Conservation (phyloP, 1,139 yeast genomes). For the Saccharomycopsis crataegensis region DNA sequence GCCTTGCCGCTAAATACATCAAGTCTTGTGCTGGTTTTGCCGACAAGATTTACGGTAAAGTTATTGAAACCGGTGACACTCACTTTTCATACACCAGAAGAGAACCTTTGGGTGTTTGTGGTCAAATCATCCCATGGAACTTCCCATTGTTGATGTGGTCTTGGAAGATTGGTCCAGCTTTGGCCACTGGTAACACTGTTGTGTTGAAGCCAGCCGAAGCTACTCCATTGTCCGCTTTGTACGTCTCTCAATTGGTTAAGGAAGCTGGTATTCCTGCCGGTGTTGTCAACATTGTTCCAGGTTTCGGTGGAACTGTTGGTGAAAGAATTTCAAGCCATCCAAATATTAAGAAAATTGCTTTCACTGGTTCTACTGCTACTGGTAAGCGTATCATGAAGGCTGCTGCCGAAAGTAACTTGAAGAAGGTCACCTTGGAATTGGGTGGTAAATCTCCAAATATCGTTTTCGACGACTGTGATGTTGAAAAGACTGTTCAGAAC, state of each 20-base stretch:
- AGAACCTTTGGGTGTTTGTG: conserved; percentile 75
- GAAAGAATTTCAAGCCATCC: conserved; percentile 52
- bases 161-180: conserved; percentile 79
- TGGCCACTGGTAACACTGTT: conserved; percentile 76
- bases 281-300: conserved; percentile 67
- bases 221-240: conserved; percentile 46
- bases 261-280: conserved; percentile 81
- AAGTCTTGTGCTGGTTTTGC: conserved; percentile 75
- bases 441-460: conserved; percentile 65
- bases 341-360: conserved; percentile 65
- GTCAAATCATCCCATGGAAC: conserved; percentile 85
- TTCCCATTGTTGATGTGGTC: conserved; percentile 75
- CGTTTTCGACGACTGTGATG: conserved; percentile 50
- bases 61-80: conserved; percentile 46
- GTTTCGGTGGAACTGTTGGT: conserved; percentile 59
- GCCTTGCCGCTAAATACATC: conserved; percentile 47
- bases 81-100: conserved; percentile 43
- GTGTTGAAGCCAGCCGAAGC: conserved; percentile 78
- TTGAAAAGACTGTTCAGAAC: conserved; percentile 42
- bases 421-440: conserved; percentile 67
- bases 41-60: conserved; percentile 59
- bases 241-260: conserved; percentile 44
- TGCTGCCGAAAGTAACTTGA: conserved; percentile 58
- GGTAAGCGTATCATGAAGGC: conserved; percentile 72
- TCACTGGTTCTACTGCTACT: conserved; percentile 82